Evolutionary conservation across 2,329 filamentous ascomycete genomes (phyloP).

Genomic region (Nemania sp.): DNA sequence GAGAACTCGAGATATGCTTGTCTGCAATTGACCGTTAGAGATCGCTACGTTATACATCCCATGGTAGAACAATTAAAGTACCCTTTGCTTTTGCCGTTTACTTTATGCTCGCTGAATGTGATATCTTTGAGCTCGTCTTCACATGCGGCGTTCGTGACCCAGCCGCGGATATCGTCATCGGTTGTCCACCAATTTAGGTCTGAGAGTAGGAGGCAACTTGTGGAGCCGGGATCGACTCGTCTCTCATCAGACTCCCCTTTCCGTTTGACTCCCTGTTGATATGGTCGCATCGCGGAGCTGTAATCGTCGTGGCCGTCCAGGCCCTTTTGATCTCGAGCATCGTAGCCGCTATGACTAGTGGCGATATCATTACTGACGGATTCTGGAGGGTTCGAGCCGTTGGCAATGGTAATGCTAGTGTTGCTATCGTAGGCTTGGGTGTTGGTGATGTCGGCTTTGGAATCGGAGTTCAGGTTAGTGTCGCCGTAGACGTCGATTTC

Average conservation of each 20-base stretch:
- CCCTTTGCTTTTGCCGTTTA: constrained; percentile 99
- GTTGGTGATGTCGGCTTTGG: constrained; percentile 41
- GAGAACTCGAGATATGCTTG: constrained; percentile 85
- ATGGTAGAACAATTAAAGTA: constrained; percentile 44
- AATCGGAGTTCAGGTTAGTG: constrained; percentile 50
- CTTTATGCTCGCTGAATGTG: constrained; percentile 97
- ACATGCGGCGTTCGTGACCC: constrained; percentile 76
- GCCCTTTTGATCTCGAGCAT: constrained; percentile 40
- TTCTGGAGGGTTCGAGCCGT: constrained; percentile 38
- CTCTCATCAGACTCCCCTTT: constrained; percentile 63
- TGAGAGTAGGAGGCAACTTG: constrained; percentile 78
- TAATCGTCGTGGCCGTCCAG: constrained; percentile 41
- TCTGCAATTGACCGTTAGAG: constrained; percentile 42
- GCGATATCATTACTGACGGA: constrained; percentile 29
- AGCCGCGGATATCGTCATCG: constrained; percentile 91
- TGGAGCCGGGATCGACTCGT: constrained; percentile 62
- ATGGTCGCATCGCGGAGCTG: constrained; percentile 38
- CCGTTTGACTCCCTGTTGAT: constrained; percentile 61
- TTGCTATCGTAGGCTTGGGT: constrained; percentile 45
- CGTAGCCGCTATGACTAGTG: constrained; percentile 47
- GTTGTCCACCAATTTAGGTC: constrained; percentile 97
- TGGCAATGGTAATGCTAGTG: constrained; percentile 46
- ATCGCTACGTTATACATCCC: background rate
- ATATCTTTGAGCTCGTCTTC: constrained; percentile 89
- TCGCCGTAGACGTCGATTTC: constrained; percentile 75